Evolutionary conservation across 2,329 filamentous ascomycete genomes (phyloP).

Genomic region (Niveomyces coronatus): DNA sequence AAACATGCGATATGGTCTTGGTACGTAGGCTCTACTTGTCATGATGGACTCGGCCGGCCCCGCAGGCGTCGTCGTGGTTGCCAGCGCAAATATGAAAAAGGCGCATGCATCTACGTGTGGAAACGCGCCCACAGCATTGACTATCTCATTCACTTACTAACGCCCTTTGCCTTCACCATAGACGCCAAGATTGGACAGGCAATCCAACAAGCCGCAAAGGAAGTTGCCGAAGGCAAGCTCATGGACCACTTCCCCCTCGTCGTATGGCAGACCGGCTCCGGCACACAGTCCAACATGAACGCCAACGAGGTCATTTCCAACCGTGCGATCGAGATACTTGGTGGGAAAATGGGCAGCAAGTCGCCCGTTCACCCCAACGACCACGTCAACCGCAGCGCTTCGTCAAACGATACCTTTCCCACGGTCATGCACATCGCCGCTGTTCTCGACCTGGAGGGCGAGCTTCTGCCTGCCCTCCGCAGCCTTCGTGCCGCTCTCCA

Average conservation of each 20-base stretch:
- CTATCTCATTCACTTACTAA: constrained; percentile 32
- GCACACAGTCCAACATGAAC: constrained; percentile 99
- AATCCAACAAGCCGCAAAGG: constrained; percentile 86
- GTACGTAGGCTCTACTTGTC: constrained; percentile 26
- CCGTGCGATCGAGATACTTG: constrained; percentile 94
- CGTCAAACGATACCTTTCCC: constrained; percentile 98
- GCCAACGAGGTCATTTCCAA: constrained; percentile 99
- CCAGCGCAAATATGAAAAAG: constrained; percentile 5
- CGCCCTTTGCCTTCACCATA: background rate
- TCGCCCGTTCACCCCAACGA: constrained; percentile 99
- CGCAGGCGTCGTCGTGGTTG: background rate
- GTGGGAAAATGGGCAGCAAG: constrained; percentile 89
- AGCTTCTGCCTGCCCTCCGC: constrained; percentile 72
- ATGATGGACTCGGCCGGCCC: background rate
- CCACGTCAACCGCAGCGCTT: constrained; percentile 98
- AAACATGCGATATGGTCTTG: constrained; percentile 88
- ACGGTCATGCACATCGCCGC: constrained; percentile 99
- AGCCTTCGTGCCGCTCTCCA: constrained; percentile 77
- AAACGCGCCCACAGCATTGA: constrained; percentile 7
- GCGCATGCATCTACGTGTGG: background rate
- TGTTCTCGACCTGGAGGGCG: constrained; percentile 81
- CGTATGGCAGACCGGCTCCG: constrained; percentile 98
- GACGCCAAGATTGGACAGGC: constrained; percentile 80
- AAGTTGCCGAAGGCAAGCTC: constrained; percentile 89
- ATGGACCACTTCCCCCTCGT: constrained; percentile 96